Conservation (phyloP, 2,329 filamentous ascomycete genomes). For the Mollisia scopiformis region DNA sequence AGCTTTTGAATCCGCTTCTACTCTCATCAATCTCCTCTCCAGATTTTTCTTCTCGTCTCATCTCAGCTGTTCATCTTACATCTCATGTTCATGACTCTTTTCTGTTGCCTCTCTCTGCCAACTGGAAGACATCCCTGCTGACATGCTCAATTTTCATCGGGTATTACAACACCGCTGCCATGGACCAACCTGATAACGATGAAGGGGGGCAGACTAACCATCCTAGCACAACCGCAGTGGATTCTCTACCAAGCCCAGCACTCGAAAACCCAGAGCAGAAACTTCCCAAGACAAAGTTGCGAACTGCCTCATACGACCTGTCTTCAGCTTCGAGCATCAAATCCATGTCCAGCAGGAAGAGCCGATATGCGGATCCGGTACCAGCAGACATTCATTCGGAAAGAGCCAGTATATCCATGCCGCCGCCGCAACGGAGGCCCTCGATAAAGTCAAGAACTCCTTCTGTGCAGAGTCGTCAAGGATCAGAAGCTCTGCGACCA, state of each 20-base stretch:
- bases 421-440: conserved; percentile 51
- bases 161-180: not conserved
- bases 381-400: conserved; percentile 57
- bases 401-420: conserved; percentile 66
- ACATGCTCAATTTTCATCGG: not conserved
- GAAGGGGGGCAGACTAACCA: conserved; percentile 25
- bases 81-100: not conserved
- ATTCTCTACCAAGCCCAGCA: conserved; percentile 10
- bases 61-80: not conserved
- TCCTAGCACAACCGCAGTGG: conserved; percentile 23
- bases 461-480: conserved; percentile 30
- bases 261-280: not conserved
- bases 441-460: conserved; percentile 41
- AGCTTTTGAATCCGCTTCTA: conserved; percentile 1
- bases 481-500: conserved; percentile 47
- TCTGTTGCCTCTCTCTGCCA: conserved; percentile 7
- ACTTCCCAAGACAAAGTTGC: conserved; percentile 16
- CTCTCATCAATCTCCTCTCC: too few species aligned
- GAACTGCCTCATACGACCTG: conserved; percentile 42
- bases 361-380: conserved; percentile 57
- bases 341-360: conserved; percentile 49
- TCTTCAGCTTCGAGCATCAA: conserved; percentile 48
- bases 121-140: conserved; percentile 1
- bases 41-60: not conserved
- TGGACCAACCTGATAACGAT: not conserved